Evolutionary conservation across 352 stramenopile genomes (phyloP).

Genomic region (Phytophthora ohioensis): DNA sequence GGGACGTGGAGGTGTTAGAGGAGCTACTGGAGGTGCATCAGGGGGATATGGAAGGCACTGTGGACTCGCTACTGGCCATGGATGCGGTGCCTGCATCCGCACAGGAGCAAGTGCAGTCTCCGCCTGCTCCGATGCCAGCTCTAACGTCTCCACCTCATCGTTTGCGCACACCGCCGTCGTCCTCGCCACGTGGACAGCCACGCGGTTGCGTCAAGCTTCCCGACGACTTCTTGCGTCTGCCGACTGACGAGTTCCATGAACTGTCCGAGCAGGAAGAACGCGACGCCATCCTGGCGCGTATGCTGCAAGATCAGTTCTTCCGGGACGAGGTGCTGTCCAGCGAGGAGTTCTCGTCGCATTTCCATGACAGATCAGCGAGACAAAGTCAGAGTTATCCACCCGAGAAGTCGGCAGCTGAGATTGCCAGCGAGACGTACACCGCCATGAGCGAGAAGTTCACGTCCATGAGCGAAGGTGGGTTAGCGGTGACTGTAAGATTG

Average conservation of each 20-base stretch:
- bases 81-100: slow-evolving; percentile 40
- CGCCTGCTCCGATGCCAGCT: slow-evolving; percentile 29
- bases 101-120: slow-evolving; percentile 5
- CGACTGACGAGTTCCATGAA: slow-evolving; percentile 32
- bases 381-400: slow-evolving; percentile 34
- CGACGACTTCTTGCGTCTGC: slow-evolving; percentile 79
- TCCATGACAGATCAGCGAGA: slow-evolving; percentile 42
- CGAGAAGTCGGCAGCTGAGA: slow-evolving; percentile 77
- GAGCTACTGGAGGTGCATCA: slow-evolving; percentile 76
- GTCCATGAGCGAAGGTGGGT: slow-evolving; percentile 75
- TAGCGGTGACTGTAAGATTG: not conserved
- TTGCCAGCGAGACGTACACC: slow-evolving; percentile 77
- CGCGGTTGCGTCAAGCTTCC: slow-evolving; percentile 52
- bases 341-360: slow-evolving; percentile 81
- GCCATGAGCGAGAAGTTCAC: slow-evolving; percentile 77
- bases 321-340: slow-evolving; percentile 74
- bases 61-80: slow-evolving; percentile 81
- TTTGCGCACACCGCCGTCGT: slow-evolving; percentile 23
- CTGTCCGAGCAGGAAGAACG: slow-evolving; percentile 76
- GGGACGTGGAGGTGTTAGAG: slow-evolving; percentile 65
- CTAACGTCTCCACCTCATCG: slow-evolving; percentile 13
- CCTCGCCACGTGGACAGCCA: slow-evolving; percentile 21
- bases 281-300: slow-evolving; percentile 75
- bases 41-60: slow-evolving; percentile 74
- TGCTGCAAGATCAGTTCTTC: slow-evolving; percentile 89